Conservation (phyloP, 2,329 filamentous ascomycete genomes). For the Fusarium avenaceum region DNA sequence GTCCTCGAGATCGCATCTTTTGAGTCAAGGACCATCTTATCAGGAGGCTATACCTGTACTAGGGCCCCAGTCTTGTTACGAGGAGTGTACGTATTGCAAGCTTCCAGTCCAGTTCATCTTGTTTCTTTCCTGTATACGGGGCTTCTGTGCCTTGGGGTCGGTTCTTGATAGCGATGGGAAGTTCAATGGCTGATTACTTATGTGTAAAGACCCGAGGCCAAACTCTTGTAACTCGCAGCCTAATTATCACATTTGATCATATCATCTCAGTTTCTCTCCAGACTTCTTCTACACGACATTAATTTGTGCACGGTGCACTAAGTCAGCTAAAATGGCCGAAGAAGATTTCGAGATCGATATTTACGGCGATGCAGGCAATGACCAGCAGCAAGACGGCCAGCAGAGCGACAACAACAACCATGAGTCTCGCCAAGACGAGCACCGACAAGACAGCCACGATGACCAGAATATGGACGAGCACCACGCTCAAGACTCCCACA, state of each 20-base stretch:
- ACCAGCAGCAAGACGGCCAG: constrained; percentile 58
- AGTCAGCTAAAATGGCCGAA: constrained; percentile 69
- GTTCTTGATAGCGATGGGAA: constrained; percentile 34
- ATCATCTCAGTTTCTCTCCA: constrained; percentile 21
- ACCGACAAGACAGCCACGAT: constrained; percentile 49
- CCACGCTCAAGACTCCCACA: constrained; percentile 56
- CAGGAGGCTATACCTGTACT: constrained; percentile 35
- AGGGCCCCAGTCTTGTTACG: constrained; percentile 43
- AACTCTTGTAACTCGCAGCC: constrained; percentile 48
- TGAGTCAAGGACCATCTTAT: constrained; percentile 40
- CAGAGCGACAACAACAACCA: constrained; percentile 48
- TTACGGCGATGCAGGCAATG: constrained; percentile 71
- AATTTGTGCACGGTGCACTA: constrained; percentile 32
- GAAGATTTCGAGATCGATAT: constrained; percentile 81
- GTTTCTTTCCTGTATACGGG: constrained; percentile 40
- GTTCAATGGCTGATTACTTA: constrained; percentile 47
- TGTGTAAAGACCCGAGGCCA: constrained; percentile 44
- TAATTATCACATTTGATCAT: constrained; percentile 48
- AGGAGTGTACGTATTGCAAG: constrained; percentile 70
- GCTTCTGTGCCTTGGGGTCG: constrained; percentile 18
- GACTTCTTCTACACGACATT: constrained; percentile 28
- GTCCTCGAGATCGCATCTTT: constrained; percentile 62
- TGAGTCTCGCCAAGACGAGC: constrained; percentile 48
- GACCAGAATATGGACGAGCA: constrained; percentile 59
- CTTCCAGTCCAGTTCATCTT: constrained; percentile 54